Conservation (phyloP, 768 basidiomycete species). For the Pilatotrama ljubarskyi region DNA sequence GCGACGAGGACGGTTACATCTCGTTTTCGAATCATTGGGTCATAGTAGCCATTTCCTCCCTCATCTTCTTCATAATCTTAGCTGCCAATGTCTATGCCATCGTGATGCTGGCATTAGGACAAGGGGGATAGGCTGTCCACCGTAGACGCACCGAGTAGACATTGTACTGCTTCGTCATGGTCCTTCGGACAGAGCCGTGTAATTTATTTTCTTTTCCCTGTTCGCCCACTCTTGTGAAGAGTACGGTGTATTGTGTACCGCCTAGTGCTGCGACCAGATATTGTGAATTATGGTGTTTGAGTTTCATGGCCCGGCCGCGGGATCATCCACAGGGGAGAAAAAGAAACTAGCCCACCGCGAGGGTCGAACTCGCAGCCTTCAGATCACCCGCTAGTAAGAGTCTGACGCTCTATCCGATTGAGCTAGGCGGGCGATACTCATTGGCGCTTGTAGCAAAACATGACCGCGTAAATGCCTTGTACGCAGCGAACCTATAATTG, state of each 20-base stretch:
- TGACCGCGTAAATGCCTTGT: no score
- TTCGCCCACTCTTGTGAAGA: no score
- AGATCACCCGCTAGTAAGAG: slow-evolving; percentile 51
- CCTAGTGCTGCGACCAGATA: no score
- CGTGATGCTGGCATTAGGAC: slow-evolving; percentile 50
- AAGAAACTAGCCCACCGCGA: slow-evolving; percentile 54
- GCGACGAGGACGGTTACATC: slow-evolving; percentile 36
- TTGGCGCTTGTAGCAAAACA: not conserved
- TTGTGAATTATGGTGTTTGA: no score
- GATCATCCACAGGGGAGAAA: no score
- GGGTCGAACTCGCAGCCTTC: slow-evolving; percentile 68
- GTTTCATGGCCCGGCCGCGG: no score
- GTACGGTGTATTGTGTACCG: no score
- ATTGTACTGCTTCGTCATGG: not conserved
- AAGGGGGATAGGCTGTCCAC: not conserved
- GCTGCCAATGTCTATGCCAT: slow-evolving; percentile 78
- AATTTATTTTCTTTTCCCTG: no score
- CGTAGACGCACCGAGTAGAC: not conserved
- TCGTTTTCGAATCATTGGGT: slow-evolving; percentile 66
- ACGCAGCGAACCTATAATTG: no score
- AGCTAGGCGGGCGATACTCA: slow-evolving; percentile 53
- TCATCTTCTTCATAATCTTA: slow-evolving; percentile 64
- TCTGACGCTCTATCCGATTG: slow-evolving; percentile 71
- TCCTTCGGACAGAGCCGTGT: no score
- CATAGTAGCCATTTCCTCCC: slow-evolving; percentile 46